Evolutionary conservation across 805 yeast genomes (phyloP).

Genomic region (Cyberlindnera saturnus): DNA sequence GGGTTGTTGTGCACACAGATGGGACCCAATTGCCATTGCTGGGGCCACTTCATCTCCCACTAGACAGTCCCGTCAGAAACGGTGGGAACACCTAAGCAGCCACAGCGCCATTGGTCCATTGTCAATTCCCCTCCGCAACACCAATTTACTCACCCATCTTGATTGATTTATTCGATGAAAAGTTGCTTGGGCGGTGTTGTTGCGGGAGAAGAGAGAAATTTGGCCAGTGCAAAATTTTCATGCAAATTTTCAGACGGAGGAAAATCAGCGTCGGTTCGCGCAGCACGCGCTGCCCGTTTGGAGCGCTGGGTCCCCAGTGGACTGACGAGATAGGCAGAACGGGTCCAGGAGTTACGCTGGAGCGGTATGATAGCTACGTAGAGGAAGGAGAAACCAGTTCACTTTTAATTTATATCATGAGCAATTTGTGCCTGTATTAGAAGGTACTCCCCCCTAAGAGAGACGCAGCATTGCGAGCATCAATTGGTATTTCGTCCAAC

Average conservation of each 20-base stretch:
- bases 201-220: neutral
- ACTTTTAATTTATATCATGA: too few relatives aligned
- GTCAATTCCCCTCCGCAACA: neutral
- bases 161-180: conserved; percentile 14
- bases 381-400: neutral
- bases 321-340: neutral
- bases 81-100: too few relatives aligned
- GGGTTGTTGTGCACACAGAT: neutral
- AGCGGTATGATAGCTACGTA: neutral
- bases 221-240: conserved; percentile 2
- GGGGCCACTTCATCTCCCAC: too few relatives aligned
- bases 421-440: conserved; percentile 19
- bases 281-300: neutral
- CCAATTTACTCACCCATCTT: conserved; percentile 23
- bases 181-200: neutral
- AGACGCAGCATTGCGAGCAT: conserved; percentile 80
- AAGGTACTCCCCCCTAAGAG: conserved; percentile 74
- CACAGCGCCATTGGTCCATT: too few relatives aligned
- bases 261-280: neutral
- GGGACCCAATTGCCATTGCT: neutral
- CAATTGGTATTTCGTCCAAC: conserved; percentile 40
- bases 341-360: too few relatives aligned
- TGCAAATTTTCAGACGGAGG: neutral
- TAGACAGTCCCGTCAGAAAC: too few relatives aligned
- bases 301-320: neutral